A percentile compares a stretch with the other conserved stretches of the same genome.
Evolutionary conservation across 2,329 filamentous ascomycete species (phyloP).

Genomic region (Xylaria sp.): DNA sequence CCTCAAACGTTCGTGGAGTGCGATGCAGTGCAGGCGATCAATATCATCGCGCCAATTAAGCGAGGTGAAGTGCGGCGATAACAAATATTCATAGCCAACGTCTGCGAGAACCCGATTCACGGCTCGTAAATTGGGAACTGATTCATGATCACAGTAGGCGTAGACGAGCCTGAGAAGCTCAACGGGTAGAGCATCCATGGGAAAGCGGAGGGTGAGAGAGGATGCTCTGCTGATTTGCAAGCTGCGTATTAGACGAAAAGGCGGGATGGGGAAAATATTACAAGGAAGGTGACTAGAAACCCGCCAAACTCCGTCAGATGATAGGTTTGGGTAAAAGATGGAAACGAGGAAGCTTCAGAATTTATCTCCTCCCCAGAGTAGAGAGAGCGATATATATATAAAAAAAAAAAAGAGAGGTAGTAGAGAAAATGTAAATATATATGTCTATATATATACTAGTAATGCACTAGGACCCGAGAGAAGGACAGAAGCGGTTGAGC

Average conservation of each 20-base stretch:
- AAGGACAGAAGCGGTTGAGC: slow-evolving; percentile 39
- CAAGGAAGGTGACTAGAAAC: slow-evolving; percentile 8
- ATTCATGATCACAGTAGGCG: slow-evolving; percentile 53
- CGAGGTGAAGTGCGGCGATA: slow-evolving; percentile 56
- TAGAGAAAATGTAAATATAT: no score
- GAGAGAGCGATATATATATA: slow-evolving; percentile 25
- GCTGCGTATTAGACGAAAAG: slow-evolving; percentile 15
- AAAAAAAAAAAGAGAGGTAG: slow-evolving; percentile 38
- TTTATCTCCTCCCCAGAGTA: slow-evolving; percentile 27
- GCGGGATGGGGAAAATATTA: slow-evolving; percentile 34
- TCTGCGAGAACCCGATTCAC: slow-evolving; percentile 54
- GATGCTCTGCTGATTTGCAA: slow-evolving; percentile 15
- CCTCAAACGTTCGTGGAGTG: slow-evolving; percentile 56
- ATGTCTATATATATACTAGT: slow-evolving; percentile 32
- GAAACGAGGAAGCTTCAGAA: slow-evolving; percentile 35
- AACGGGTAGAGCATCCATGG: slow-evolving; percentile 53
- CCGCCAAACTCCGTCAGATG: slow-evolving; percentile 45
- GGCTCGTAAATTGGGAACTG: slow-evolving; percentile 57
- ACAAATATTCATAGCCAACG: slow-evolving; percentile 57
- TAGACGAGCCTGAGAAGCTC: slow-evolving; percentile 59
- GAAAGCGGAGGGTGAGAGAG: slow-evolving; percentile 19
- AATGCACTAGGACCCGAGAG: slow-evolving; percentile 39
- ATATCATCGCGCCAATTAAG: slow-evolving; percentile 60
- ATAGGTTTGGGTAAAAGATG: slow-evolving; percentile 33
- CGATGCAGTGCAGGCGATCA: slow-evolving; percentile 57